Evolutionary conservation across 2,329 filamentous ascomycete species (phyloP), one percentile per base, ranked within the genome.

Genomic region (Decorospora gaudefroyi): DNA sequence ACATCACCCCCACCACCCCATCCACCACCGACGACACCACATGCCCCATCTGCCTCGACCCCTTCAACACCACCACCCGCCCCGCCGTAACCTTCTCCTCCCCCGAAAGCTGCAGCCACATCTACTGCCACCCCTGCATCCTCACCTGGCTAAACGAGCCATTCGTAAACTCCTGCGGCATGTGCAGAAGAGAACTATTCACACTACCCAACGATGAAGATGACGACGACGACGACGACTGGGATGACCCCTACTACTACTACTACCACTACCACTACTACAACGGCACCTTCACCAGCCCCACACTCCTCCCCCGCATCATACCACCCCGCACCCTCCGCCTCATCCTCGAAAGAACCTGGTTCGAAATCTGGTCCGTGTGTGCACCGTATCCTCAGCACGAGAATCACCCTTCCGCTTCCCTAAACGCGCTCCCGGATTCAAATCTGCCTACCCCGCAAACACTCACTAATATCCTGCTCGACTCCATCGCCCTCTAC

Each of bases 21-120:
- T 30, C 31, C 12, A 23, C 35, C 11, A 19, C 26, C 10, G 12
- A 16, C 5, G 11, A 28, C 15, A 9, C 16, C 11, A n/a, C 25
- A 13, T 46, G 43, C 17, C 3, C 37, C 10, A 42, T 46, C 37
- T 46, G 43, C 31, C 12, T 7, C 8, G 30, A 42, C 22, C 19
- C 30, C 8, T 42, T 31, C 31, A 16, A 18, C 26, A 25, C 17
- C 11, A 35, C 26, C 27, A n/a, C 23, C n/a, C 7, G 12, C 8
- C 10, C n/a, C 6, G 26, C 37, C 28, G 43, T 42, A 1, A 16
- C 37, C 12, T 46, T 42, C 16, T 18, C 37, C 3, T 21, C 27
- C n/a, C 2, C 13, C 9, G 7, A 13, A 6, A 46, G 25, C 21
- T 46, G 43, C 37, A 32, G 36, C 10, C 43, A 46, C 16, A 13